Conservation (phyloP, 305 asterid genomes). For the Fraxinus xanthoxyloides region DNA sequence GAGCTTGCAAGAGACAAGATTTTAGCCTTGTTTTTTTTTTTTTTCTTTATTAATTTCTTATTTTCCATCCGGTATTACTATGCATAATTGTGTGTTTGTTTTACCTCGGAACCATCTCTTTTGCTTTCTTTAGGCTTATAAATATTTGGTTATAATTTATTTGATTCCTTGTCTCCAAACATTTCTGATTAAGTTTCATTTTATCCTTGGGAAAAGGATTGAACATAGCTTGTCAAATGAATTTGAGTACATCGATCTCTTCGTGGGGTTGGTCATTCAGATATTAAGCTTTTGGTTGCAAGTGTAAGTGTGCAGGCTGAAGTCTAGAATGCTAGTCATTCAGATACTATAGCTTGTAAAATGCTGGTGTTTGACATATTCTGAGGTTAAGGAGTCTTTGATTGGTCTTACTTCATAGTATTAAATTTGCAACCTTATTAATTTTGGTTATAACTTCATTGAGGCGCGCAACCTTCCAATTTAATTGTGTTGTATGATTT, state of each 20-base stretch:
- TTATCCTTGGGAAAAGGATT: not conserved
- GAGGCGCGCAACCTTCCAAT: not conserved
- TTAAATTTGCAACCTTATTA: not conserved
- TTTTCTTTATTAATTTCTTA: not conserved
- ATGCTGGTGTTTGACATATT: not conserved
- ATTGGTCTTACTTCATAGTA: not conserved
- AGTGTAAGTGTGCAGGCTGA: not conserved
- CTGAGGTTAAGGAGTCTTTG: not conserved
- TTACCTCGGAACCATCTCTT: not conserved
- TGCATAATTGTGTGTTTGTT: not conserved
- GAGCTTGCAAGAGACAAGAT: not conserved
- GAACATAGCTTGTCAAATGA: not conserved
- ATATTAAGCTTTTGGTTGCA: not conserved
- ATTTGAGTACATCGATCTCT: not conserved
- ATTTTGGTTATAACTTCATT: not conserved
- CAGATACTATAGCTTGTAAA: too few relatives aligned
- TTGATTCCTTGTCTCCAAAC: not conserved
- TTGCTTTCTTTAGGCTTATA: not conserved
- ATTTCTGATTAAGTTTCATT: not conserved
- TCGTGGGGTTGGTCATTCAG: not conserved
- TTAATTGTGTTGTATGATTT: not conserved
- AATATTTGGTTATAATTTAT: not conserved
- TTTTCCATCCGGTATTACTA: not conserved
- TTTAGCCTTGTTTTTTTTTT: not conserved
- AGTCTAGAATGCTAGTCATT: too few relatives aligned